Evolutionary conservation across 768 basidiomycete genomes (phyloP).

Genomic region (Imleria badia): DNA sequence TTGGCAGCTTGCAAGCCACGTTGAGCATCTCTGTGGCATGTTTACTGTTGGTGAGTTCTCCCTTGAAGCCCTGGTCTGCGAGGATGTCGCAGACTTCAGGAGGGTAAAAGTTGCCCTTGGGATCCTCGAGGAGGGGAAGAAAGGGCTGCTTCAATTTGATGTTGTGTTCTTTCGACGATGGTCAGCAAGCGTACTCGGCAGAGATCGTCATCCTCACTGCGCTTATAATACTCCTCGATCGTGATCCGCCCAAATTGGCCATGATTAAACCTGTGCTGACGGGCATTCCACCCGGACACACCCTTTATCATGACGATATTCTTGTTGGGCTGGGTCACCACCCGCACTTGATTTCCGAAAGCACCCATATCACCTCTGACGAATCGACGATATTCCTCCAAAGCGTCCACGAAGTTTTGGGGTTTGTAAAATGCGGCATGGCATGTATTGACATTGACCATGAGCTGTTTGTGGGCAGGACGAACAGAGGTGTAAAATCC

Average conservation of each 20-base stretch:
- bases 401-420: constrained; percentile 41
- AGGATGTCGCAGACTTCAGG: constrained; percentile 50
- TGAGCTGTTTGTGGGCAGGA: constrained; percentile 45
- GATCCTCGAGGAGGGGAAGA: constrained; percentile 41
- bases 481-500: constrained; percentile 45
- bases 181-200: not conserved
- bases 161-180: constrained; percentile 36
- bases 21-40: constrained; percentile 50
- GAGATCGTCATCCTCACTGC: constrained; percentile 31
- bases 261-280: constrained; percentile 41
- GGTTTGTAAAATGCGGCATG: constrained; percentile 47
- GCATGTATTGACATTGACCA: constrained; percentile 53
- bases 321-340: constrained; percentile 62
- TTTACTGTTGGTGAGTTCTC: constrained; percentile 45
- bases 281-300: constrained; percentile 39
- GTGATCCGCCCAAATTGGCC: constrained; percentile 35
- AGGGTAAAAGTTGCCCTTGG: constrained; percentile 39
- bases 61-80: constrained; percentile 39
- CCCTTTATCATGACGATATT: constrained; percentile 67
- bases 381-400: constrained; percentile 40
- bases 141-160: constrained; percentile 36
- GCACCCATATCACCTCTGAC: constrained; percentile 51
- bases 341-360: constrained; percentile 64
- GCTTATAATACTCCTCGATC: constrained; percentile 45
- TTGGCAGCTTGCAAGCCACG: constrained; percentile 46